Evolutionary conservation across 345 rosid species (phyloP).

Genomic region (Pistacia vera): DNA sequence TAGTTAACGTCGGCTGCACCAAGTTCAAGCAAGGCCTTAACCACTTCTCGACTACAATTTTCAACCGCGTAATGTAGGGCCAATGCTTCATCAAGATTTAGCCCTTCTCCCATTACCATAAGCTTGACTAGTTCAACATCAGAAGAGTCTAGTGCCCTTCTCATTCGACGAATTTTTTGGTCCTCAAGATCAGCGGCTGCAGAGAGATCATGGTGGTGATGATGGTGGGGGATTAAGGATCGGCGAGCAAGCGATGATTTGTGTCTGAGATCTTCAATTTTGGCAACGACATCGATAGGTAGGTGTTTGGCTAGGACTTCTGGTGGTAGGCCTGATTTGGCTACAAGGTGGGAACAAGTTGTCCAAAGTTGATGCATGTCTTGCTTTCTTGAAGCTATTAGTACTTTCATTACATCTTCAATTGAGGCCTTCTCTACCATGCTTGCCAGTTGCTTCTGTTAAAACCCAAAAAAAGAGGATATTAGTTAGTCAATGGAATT

Average conservation of each 20-base stretch:
- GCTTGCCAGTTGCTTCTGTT: slow-evolving; percentile 88
- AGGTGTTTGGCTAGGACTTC: slow-evolving; percentile 93
- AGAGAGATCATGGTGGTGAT: slow-evolving; percentile 57
- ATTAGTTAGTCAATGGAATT: background rate
- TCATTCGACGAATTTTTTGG: slow-evolving; percentile 92
- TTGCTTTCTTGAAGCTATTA: slow-evolving; percentile 94
- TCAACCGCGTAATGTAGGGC: slow-evolving; percentile 97
- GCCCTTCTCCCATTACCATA: slow-evolving; percentile 99
- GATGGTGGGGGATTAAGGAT: slow-evolving; percentile 58
- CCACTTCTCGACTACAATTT: slow-evolving; percentile 96
- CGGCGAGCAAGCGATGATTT: slow-evolving; percentile 78
- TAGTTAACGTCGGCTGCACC: slow-evolving; percentile 98
- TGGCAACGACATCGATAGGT: slow-evolving; percentile 85
- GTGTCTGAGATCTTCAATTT: slow-evolving; percentile 92
- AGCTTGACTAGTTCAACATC: slow-evolving; percentile 96
- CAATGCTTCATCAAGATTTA: slow-evolving; percentile 88
- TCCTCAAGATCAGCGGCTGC: slow-evolving; percentile 84
- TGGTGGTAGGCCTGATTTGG: slow-evolving; percentile 93
- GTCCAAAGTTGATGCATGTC: slow-evolving; percentile 98
- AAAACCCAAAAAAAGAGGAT: slow-evolving; percentile 20
- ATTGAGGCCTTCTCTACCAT: slow-evolving; percentile 98
- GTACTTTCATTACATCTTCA: slow-evolving; percentile 97
- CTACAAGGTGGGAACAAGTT: slow-evolving; percentile 94
- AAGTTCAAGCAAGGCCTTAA: slow-evolving; percentile 92
- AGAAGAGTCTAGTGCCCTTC: slow-evolving; percentile 91